Evolutionary conservation across 768 basidiomycete species (phyloP), one percentile per base, ranked within the genome.

Genomic region (Agaricus bisporus): DNA sequence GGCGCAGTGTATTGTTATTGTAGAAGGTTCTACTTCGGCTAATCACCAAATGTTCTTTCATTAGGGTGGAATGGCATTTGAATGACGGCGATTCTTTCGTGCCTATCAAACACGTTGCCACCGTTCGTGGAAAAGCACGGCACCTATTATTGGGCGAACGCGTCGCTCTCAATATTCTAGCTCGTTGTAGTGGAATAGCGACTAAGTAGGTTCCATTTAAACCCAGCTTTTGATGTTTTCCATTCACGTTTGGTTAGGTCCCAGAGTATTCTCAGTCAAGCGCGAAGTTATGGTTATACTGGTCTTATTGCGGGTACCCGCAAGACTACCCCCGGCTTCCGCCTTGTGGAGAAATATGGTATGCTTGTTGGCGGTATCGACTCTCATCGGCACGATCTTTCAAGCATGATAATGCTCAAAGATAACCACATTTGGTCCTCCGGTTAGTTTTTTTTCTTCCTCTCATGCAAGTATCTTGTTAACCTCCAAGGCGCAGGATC

Each of bases 381-480:
- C 66, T 74, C 91, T 8, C 97, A 99, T 73, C 82, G 97, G 20
- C 87, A 97, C 60, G 95, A 98, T 68, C 77, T 98, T n/a, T 94
- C 91, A 26, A 91, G 89, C 66, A 98, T 99, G 97, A 95, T 99
- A 64, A 99, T 99, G 97, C 82, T 99, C 63, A 98, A 98, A 70
- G 97, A 99, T 63, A 99, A 99, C 66, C 97, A 99, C 66, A 91
- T 98, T 64, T 98, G 94, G 95, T 95, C 94, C 3, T 89, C 86
- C 41, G 94, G 94, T 86, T 63, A 56, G 76, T 26, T 45, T 54
- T 41, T 41, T 59, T 32, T 58, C 26, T 36, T 38, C 22, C 35
- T 54, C 38, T 29, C n/a, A 12, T n/a, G 4, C 8, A 20, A 45
- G 41, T 48, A 56, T 43, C 56, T 59, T 42, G 56, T 41, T 37